Percentiles rank a stretch among this genome's conserved stretches.
phyloP scores from a whole-genome alignment of 1,284 basidiomycete species.

The Ustilago trichophora region DNA sequence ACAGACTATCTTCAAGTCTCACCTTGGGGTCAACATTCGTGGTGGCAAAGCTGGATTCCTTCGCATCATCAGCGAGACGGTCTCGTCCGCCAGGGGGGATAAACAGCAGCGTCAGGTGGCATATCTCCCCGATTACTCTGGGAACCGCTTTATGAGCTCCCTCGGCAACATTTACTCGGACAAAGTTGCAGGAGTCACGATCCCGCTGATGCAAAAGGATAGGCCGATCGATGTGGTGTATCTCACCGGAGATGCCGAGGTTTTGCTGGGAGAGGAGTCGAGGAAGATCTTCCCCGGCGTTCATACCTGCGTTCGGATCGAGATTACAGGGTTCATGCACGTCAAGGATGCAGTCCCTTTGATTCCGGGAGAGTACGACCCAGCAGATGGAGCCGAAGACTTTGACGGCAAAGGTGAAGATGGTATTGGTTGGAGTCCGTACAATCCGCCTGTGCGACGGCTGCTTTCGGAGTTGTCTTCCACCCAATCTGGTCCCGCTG shows the following conservation, averaged over 20 bases:
- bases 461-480: slow-evolving; percentile 19
- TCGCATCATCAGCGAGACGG: slow-evolving; percentile 9
- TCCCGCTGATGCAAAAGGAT: slow-evolving; percentile 21
- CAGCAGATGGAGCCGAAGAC: slow-evolving; percentile 10
- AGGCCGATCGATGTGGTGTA: slow-evolving; percentile 39
- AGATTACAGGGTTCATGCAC: slow-evolving; percentile 29
- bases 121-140: slow-evolving; percentile 34
- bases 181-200: slow-evolving; percentile 27
- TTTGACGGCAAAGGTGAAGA: slow-evolving; percentile 13
- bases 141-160: slow-evolving; percentile 40
- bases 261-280: slow-evolving; percentile 20
- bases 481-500: background rate
- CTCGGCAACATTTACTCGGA: slow-evolving; percentile 38
- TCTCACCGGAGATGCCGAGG: slow-evolving; percentile 24
- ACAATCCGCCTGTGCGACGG: slow-evolving; percentile 34
- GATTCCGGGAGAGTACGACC: slow-evolving; percentile 4
- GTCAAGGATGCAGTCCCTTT: slow-evolving; percentile 29
- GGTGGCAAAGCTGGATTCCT: slow-evolving; percentile 40
- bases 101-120: slow-evolving; percentile 19
- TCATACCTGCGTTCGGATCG: slow-evolving; percentile 14
- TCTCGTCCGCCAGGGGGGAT: background rate
- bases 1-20: slow-evolving; percentile 38
- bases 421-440: slow-evolving; percentile 43
- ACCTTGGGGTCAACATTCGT: slow-evolving; percentile 37
- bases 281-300: slow-evolving; percentile 20